Base-by-base conservation (phyloP, 768 basidiomycete species). In the Cubamyces sp. region DNA sequence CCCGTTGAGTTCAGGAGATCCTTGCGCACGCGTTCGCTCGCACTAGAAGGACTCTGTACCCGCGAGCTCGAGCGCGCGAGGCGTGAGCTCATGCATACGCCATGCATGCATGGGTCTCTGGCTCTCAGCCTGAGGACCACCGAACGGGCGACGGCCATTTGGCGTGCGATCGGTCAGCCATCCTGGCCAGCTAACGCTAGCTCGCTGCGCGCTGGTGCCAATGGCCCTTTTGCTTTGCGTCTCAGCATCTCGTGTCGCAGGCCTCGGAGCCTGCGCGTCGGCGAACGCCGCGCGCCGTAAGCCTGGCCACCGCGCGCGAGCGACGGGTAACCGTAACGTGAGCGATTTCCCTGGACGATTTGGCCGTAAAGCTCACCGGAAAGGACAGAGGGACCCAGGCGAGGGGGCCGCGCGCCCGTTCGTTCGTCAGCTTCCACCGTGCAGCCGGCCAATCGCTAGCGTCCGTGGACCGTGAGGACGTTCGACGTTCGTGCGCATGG, bases 61-160 rank as follows among this genome's bases (percentile, higher is more conserved):
- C 12, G 46, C 46, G 23, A 23, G 19, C n/a, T 18, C 16, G 42
- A 18, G 42, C 42, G 5, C 42, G 16, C 18, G 45, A 21, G 34
- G 41, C 54, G 21, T 43, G 26, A 23, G 51, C 16, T 39, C 54
- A 40, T 23, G 19, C 14, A 25, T 16, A 39, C 12, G 34, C 39
- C 9, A 21, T 39, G 15, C 51, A 6, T 9, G 2, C 12, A 19
- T 39, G 9, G 7, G 11, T 16, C 42, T 28, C 30, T 56, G 47
- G 56, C 56, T 57, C 47, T 5, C 21, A 48, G 28, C 21, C 56
- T 47, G 19, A 57, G 19, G 19, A 15, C 18, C 19, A 47, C 56
- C 39, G 25, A 57, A 37, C 34, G 28, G 56, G 56, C 56, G 56
- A 57, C 56, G 56, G 56, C 45, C 56, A 55, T 18, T 25, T 55